These are phyloP conservation scores for Multifurca ochricompacta DNA, from an alignment of 768 basidiomycete genomes.

Conservation along the genomic window DNA sequence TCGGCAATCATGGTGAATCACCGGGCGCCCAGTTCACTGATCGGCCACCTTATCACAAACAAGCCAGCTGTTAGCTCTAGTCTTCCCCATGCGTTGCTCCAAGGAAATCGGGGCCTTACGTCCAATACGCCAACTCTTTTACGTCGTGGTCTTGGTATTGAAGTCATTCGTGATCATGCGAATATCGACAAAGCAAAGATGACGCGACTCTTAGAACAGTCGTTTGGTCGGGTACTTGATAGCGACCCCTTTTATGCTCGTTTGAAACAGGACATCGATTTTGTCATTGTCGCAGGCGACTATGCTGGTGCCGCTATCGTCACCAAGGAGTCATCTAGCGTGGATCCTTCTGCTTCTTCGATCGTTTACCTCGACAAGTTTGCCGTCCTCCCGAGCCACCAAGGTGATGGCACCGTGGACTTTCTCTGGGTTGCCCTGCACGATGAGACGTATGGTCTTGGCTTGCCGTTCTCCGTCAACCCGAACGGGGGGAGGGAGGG, in stretches of 20 bases:
- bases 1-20: conserved; percentile 97
- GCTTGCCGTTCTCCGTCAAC: conserved; percentile 88
- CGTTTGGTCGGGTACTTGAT: conserved; percentile 72
- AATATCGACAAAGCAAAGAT: conserved; percentile 72
- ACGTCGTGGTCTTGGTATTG: conserved; percentile 80
- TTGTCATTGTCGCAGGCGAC: conserved; percentile 89
- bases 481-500: conserved; percentile 92
- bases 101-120: conserved; percentile 78
- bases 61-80: conserved; percentile 95
- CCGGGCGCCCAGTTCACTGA: conserved; percentile 89
- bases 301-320: conserved; percentile 94
- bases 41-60: conserved; percentile 96
- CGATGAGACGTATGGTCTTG: conserved; percentile 96
- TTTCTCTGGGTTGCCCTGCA: conserved; percentile 98
- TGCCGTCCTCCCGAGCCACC: conserved; percentile 87
- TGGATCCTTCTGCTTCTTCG: conserved; percentile 39
- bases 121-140: conserved; percentile 89
- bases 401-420: conserved; percentile 98
- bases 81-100: conserved; percentile 86
- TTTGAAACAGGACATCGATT: conserved; percentile 73
- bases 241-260: conserved; percentile 70
- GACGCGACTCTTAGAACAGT: conserved; percentile 76
- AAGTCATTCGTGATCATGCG: conserved; percentile 61
- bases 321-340: conserved; percentile 45
- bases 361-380: conserved; percentile 98